A percentile compares a stretch with the other conserved stretches of the same genome.
These are phyloP conservation scores for Eucalyptus erythrocorys DNA, from an alignment of 345 rosid genomes.

Conservation along the genomic window DNA sequence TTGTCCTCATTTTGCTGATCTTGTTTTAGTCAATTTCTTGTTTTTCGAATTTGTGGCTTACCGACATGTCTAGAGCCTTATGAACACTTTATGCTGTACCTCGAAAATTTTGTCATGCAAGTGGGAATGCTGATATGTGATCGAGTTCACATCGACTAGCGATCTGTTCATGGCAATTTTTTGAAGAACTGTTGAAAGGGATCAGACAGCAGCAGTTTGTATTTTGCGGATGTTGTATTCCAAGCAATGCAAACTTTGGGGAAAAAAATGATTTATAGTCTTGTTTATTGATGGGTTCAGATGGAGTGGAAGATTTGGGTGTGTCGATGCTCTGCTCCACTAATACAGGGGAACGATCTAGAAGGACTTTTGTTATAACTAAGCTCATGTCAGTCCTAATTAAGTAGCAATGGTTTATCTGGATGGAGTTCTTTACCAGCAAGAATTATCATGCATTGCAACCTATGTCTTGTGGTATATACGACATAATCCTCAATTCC, in stretches of 20 bases:
- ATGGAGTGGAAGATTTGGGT: not conserved
- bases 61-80: not conserved
- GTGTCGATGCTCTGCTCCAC: not conserved
- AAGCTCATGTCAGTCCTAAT: not conserved
- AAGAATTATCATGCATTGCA: not conserved
- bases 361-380: not conserved
- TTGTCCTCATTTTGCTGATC: not conserved
- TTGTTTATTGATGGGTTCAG: not conserved
- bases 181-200: not conserved
- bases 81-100: not conserved
- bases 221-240: not conserved
- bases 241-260: not conserved
- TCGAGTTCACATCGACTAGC: not conserved
- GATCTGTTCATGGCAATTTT: not conserved
- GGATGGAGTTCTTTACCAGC: not conserved
- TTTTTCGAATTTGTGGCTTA: not conserved
- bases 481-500: not conserved
- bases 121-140: not conserved
- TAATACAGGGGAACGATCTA: not conserved
- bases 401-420: not conserved
- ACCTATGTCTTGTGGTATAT: not conserved
- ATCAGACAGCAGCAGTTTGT: not conserved
- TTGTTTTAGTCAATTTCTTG: not conserved
- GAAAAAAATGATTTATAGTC: not conserved
- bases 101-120: not conserved